A percentile compares a stretch with the other conserved stretches of the same genome.
Conservation (phyloP, 805 yeast species). For the Wickerhamomyces subpelliculosus region DNA sequence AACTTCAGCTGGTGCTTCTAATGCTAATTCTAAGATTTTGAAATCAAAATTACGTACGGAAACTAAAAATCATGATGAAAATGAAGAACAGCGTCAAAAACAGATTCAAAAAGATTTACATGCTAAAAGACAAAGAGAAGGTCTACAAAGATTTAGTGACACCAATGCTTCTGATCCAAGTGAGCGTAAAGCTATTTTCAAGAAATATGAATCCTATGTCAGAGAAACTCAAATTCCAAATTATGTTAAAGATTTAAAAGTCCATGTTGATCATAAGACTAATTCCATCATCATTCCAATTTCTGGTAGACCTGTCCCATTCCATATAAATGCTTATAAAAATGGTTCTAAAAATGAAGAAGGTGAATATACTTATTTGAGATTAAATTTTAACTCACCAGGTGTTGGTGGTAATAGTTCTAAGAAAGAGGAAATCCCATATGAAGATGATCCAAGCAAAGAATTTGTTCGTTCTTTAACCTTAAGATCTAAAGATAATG, state of each 20-base stretch:
- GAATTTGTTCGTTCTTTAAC: slow-evolving; percentile 84
- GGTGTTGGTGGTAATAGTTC: slow-evolving; percentile 70
- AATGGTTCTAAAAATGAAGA: slow-evolving; percentile 94
- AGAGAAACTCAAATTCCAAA: slow-evolving; percentile 89
- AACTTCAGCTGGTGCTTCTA: slow-evolving; percentile 20
- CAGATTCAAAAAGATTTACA: slow-evolving; percentile 80
- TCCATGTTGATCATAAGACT: slow-evolving; percentile 80
- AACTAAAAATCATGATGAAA: slow-evolving; percentile 64
- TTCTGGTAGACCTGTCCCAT: slow-evolving; percentile 95
- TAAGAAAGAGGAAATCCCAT: slow-evolving; percentile 77
- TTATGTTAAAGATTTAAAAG: slow-evolving; percentile 73
- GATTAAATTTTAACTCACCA: slow-evolving; percentile 90
- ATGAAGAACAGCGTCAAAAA: slow-evolving; percentile 71
- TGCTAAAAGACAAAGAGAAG: slow-evolving; percentile 80
- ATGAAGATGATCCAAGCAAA: slow-evolving; percentile 81
- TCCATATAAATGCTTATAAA: slow-evolving; percentile 90
- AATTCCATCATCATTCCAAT: slow-evolving; percentile 90
- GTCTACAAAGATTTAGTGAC: slow-evolving; percentile 72
- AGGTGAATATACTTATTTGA: slow-evolving; percentile 86
- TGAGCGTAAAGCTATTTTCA: slow-evolving; percentile 69
- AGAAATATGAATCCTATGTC: slow-evolving; percentile 88
- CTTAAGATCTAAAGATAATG: slow-evolving; percentile 82
- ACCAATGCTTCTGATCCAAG: slow-evolving; percentile 61
- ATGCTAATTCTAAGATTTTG: slow-evolving; percentile 52
- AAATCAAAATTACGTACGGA: slow-evolving; percentile 78